Evolutionary conservation across 2,329 filamentous ascomycete genomes (phyloP), one percentile per base, ranked within the genome.

Genomic region (Colletotrichum sp.): DNA sequence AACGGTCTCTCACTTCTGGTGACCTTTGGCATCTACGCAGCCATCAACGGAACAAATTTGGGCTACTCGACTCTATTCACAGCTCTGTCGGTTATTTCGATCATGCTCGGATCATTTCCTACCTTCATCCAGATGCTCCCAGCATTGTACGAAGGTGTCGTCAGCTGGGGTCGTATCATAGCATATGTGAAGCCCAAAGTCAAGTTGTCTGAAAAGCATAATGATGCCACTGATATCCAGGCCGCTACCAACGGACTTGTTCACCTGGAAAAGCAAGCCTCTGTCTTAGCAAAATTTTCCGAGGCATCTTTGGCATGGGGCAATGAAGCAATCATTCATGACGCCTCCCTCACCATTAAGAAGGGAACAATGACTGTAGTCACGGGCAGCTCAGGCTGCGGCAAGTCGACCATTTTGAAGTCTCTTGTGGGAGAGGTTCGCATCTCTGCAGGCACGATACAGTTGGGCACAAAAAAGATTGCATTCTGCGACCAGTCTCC

Each of bases 211-310:
- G 43, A 52, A 21, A 13, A 2, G 43, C n/a, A 52, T 52, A 52
- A 48, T 9, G 28, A 3, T 9, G 28, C 28, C 8, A 30, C 28
- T 28, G 28, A 9, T 28, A 28, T 28, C 28, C 28, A 28, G 28
- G 28, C 43, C 2, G 43, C 10, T 48, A 3, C n/a, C n/a, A 52
- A 10, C 43, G 43, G 43, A 1, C n/a, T 21, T 0, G 1, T 52
- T 52, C n/a, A 13, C n/a, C 0, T 8, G 0, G 43, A 52, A 21
- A 52, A 52, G n/a, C 1, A 21, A 21, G 10, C 3, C 0, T 52
- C 43, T 52, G 1, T 21, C n/a, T 52, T 52, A 8, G 43, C 43
- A 52, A 58, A 0, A 18, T 18, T 58, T 28, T 58, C 8, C 2
- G 24, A 28, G 1, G 55, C 13, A 18, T 26, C 21, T 9, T 18